Base-by-base conservation (phyloP, 192 early-diverging fungal genomes). In the Phycomyces nitens region DNA sequence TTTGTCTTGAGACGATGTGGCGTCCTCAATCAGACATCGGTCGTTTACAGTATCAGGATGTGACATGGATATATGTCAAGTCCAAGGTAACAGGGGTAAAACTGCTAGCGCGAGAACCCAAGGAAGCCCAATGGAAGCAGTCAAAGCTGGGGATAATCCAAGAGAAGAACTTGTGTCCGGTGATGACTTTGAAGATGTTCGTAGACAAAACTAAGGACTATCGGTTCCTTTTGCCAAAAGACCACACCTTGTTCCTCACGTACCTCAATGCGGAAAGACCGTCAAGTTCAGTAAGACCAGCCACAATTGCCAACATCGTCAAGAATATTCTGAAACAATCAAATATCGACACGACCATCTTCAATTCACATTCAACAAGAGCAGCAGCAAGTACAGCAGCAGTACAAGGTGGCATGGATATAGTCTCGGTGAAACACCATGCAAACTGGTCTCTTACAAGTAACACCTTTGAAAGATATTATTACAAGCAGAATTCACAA, bases 11-110 rank as follows among this genome's bases (percentile, higher is more conserved):
- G 10, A 64, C 62, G 0, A 55, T 64, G 62, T 34, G 26, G n/a
- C n/a, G 38, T 23, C 62, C 53, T 26, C n/a, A 53, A 12, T 64
- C 62, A 24, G 62, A 64, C 50, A 22, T 64, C 16, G 53, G 40
- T 1, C 39, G 39, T 0, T 18, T 64, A 26, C 62, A 64, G 39
- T 43, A 27, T 23, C 20, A 38, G 39, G 39, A 55, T 27, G 44
- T 57, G 3, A 3, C 5, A 0, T 53, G 18, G 50, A 16, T 14
- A 5, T 29, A 56, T 1, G 10, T 0, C 23, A 55, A 8, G 3
- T 21, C 50, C 18, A 5, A 0, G 14, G 23, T 27, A 10, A 22
- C 5, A 12, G 12, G 50, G 4, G 29, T 8, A 7, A 53, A 14
- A 23, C 0, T 64, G 1, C 34, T 53, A 44, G 26, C 43, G 10